A percentile compares a stretch with the other conserved stretches of the same genome.
Conservation (phyloP, 805 yeast species). For the Metschnikowia baotianmanensis region DNA sequence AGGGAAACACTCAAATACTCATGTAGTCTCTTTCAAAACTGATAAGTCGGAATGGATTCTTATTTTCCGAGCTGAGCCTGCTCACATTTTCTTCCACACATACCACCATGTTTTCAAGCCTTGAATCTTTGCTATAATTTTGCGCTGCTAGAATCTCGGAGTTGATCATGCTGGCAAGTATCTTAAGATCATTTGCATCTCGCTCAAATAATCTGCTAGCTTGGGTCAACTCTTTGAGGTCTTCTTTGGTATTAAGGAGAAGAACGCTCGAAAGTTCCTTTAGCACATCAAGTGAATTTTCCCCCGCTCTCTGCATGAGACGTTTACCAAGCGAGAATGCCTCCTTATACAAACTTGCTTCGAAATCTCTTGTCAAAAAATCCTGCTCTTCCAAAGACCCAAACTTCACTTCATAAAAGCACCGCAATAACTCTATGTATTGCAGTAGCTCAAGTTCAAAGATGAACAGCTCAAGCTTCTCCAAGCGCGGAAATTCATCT, state of each 20-base stretch:
- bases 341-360: constrained; percentile 18
- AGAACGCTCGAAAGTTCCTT: constrained; percentile 14
- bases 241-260: constrained; percentile 6
- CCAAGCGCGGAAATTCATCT: constrained; percentile 5
- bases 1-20: constrained; percentile 5
- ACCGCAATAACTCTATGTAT: constrained; percentile 24
- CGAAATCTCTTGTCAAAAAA: not conserved
- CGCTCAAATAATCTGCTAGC: constrained; percentile 19
- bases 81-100: constrained; percentile 32
- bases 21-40: constrained; percentile 37
- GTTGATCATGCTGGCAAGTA: constrained; percentile 24
- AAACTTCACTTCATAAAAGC: constrained; percentile 21
- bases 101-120: constrained; percentile 31
- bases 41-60: constrained; percentile 34
- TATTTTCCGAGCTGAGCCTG: constrained; percentile 29
- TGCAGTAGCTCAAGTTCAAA: constrained; percentile 29
- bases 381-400: not conserved
- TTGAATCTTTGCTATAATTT: constrained; percentile 28
- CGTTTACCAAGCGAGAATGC: constrained; percentile 19
- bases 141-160: constrained; percentile 23
- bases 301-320: constrained; percentile 17
- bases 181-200: constrained; percentile 22
- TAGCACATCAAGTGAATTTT: not conserved
- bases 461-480: constrained; percentile 11
- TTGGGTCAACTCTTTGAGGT: constrained; percentile 9